Conservation (phyloP, 805 yeast genomes). For the Millerago galiae region DNA sequence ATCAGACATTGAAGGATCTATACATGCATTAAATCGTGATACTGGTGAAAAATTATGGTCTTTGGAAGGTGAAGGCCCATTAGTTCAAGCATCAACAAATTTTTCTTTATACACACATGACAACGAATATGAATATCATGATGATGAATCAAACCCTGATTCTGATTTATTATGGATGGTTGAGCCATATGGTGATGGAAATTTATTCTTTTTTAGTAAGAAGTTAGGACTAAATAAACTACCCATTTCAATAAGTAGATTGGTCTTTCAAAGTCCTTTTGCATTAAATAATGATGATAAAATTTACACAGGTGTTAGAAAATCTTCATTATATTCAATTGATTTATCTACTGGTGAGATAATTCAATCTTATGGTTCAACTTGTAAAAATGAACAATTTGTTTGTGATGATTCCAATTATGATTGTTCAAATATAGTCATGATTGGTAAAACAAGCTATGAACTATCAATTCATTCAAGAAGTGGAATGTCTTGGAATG, state of each 20-base stretch:
- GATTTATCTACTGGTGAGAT: conserved; percentile 72
- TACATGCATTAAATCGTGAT: conserved; percentile 72
- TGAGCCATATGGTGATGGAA: conserved; percentile 85
- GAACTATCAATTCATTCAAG: conserved; percentile 73
- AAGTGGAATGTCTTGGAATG: conserved; percentile 71
- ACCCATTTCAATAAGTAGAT: conserved; percentile 71
- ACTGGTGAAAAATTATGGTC: conserved; percentile 79
- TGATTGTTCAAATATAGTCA: conserved; percentile 33
- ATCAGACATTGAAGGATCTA: conserved; percentile 80
- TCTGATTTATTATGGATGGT: conserved; percentile 67
- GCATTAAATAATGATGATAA: conserved; percentile 65
- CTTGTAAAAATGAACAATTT: conserved; percentile 6
- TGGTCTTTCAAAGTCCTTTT: conserved; percentile 82
- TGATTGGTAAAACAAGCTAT: conserved; percentile 68
- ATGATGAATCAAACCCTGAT: conserved; percentile 8
- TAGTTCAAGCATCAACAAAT: conserved; percentile 38
- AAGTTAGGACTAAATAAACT: conserved; percentile 70
- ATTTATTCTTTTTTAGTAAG: conserved; percentile 72
- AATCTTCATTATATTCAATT: conserved; percentile 68
- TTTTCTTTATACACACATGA: conserved; percentile 9
- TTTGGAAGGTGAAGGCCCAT: conserved; percentile 55
- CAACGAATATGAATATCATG: not conserved
- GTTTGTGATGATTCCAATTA: conserved; percentile 6
- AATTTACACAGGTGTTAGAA: conserved; percentile 79
- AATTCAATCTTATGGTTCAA: conserved; percentile 59